Percentiles rank a stretch among this genome's conserved stretches.
Conservation (phyloP, 169 alveolate species). For the Babesia gibsoni region DNA sequence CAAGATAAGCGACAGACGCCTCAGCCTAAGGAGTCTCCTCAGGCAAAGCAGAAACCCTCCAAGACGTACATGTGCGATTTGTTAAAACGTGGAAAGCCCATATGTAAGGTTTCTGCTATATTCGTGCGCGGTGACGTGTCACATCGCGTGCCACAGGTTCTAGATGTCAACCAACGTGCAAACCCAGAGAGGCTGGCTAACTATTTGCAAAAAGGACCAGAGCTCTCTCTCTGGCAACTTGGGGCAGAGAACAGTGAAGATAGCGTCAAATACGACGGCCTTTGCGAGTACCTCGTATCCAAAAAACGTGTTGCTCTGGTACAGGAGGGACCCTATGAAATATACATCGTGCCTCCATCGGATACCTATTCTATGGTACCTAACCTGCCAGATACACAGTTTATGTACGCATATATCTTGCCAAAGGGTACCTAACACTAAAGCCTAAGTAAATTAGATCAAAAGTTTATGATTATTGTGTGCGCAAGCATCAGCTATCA, state of each 20-base stretch:
- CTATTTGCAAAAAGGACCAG: conserved; percentile 39
- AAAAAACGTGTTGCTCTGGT: conserved; percentile 70
- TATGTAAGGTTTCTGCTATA: conserved; percentile 68
- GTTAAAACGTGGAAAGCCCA: conserved; percentile 68
- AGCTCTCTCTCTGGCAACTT: conserved; percentile 70
- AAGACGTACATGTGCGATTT: conserved; percentile 49
- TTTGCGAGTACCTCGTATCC: conserved; percentile 70
- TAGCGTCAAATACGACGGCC: conserved; percentile 65
- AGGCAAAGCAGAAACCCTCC: not conserved
- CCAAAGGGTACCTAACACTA: conserved; percentile 25
- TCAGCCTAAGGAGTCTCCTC: too few relatives aligned
- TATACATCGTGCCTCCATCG: conserved; percentile 73
- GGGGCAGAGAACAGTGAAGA: conserved; percentile 71
- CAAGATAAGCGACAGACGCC: too few relatives aligned
- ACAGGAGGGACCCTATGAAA: conserved; percentile 61
- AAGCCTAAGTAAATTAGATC: not conserved
- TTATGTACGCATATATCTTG: conserved; percentile 71
- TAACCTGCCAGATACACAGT: conserved; percentile 69
- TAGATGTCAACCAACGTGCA: conserved; percentile 65
- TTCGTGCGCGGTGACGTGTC: conserved; percentile 65
- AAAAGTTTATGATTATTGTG: not conserved
- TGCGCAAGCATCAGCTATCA: conserved; percentile 4
- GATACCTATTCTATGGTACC: conserved; percentile 40
- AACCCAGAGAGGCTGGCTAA: conserved; percentile 62
- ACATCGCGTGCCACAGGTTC: conserved; percentile 50